Conservation (phyloP, 78 protist genomes). For the Isochrysis galbana region DNA sequence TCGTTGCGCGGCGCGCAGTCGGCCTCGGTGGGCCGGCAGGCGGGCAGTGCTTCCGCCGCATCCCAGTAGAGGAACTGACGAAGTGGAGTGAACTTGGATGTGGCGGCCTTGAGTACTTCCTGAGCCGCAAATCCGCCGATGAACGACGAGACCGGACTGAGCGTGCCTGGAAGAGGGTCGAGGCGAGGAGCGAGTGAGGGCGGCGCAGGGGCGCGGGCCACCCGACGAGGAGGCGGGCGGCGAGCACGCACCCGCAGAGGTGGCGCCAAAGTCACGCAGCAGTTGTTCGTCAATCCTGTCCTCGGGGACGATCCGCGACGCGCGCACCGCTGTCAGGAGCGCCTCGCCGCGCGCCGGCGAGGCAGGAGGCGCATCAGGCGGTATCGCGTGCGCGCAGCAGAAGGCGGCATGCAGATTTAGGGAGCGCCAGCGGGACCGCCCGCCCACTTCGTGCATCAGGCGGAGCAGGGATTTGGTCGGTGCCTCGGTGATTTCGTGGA, state of each 20-base stretch:
- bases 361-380: neutral
- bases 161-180: neutral
- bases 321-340: neutral
- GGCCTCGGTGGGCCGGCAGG: neutral
- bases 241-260: no score
- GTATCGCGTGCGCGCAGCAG: neutral
- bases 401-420: neutral
- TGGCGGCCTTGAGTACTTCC: slow-evolving; percentile 72
- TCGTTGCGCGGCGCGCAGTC: neutral
- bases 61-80: slow-evolving; percentile 68
- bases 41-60: slow-evolving; percentile 44
- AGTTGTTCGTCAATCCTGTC: neutral
- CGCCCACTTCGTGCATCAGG: neutral
- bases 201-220: neutral
- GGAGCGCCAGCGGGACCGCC: neutral
- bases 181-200: neutral
- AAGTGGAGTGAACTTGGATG: slow-evolving; percentile 65
- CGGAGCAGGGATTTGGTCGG: neutral
- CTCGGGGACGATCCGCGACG: neutral
- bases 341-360: neutral
- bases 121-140: slow-evolving; percentile 40
- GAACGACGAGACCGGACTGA: neutral
- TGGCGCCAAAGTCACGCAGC: neutral
- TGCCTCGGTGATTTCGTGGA: neutral
- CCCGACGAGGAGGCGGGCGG: no score